Base-by-base conservation (phyloP, 371 early-diverging fungal genomes). In the Mucor mucedo region DNA sequence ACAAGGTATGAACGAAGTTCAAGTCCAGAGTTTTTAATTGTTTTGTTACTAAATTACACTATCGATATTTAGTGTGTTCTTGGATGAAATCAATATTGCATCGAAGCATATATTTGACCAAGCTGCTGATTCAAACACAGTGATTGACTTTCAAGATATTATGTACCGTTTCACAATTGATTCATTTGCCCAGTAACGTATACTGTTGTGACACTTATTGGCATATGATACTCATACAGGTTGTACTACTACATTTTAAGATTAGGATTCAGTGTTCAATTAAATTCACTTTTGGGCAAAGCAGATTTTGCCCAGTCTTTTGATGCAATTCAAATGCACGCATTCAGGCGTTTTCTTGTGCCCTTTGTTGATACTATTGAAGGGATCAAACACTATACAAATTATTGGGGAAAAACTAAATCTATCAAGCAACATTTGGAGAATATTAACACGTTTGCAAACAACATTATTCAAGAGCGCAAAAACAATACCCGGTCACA, bases 131-230 rank as follows among this genome's bases (percentile, higher is more conserved):
- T 42, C 59, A 14, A 63, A 71, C 3, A 50, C 62, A 4, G 52
- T 68, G 1, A 67, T 84, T 38, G 83, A 82, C 60, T 76, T 84
- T 27, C 78, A 84, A 33, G 79, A 76, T 47, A 4, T 82, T 27
- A 75, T 87, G 74, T 78, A 74, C 59, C 68, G 70, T 35, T 87
- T 81, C 60, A 85, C 85, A 6, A 58, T 87, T 44, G 84, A 87
- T 48, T 79, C 80, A 27, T 87, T 87, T 16, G 30, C 21, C 10
- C 28, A 33, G 42, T 44, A 27, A 41, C 6, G 48, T 10, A 42
- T 27, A 21, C 1, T 42, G 1, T 10, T 28, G 5, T 52, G 2
- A 35, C 5, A 16, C 44, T 35, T 29, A 16, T 40, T 9, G 7
- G 14, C 14, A 30, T 49, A 9, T 47, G 48, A 14, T 27, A 11